These are phyloP conservation scores for Xylariaceae sp. DNA, from an alignment of 2,329 filamentous ascomycete genomes.

Conservation along the genomic window DNA sequence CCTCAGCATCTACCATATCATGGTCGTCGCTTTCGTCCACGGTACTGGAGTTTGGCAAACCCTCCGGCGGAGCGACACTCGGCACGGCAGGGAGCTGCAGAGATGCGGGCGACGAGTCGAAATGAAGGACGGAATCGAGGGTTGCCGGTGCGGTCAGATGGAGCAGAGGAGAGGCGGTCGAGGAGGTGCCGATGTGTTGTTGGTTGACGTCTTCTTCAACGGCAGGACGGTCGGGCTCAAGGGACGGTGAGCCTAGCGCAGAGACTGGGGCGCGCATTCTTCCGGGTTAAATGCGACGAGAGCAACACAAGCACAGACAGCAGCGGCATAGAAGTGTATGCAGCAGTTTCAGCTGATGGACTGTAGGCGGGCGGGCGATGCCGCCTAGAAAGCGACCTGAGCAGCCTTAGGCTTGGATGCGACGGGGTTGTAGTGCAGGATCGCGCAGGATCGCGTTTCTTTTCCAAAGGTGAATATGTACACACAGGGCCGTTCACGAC, in stretches of 20 bases:
- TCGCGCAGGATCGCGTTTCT: no score
- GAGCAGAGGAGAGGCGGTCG: constrained; percentile 10
- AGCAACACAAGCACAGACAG: neutral
- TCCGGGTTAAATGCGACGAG: neutral
- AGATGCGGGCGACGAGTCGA: constrained; percentile 1
- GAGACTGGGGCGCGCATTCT: constrained; percentile 20
- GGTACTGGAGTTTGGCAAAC: constrained; percentile 1
- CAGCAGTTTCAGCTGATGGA: neutral
- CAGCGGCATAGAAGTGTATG: no score
- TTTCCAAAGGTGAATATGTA: no score
- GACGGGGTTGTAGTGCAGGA: neutral
- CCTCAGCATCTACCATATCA: constrained; percentile 26
- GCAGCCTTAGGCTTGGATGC: constrained; percentile 4
- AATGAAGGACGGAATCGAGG: constrained; percentile 3
- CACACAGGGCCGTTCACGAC: no score
- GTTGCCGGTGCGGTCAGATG: constrained; percentile 1
- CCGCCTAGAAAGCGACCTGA: constrained; percentile 7
- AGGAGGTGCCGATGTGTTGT: constrained; percentile 16
- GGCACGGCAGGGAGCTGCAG: neutral
- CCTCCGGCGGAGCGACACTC: constrained; percentile 2
- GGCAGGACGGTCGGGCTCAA: constrained; percentile 22
- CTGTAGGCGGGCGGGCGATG: neutral
- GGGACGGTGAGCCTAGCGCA: constrained; percentile 23
- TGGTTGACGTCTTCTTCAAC: constrained; percentile 22
- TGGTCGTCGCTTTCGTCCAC: constrained; percentile 18